A percentile compares a stretch with the other conserved stretches of the same genome.
phyloP scores from a whole-genome alignment of 805 yeast genomes.

The Nakazawaea populi region DNA sequence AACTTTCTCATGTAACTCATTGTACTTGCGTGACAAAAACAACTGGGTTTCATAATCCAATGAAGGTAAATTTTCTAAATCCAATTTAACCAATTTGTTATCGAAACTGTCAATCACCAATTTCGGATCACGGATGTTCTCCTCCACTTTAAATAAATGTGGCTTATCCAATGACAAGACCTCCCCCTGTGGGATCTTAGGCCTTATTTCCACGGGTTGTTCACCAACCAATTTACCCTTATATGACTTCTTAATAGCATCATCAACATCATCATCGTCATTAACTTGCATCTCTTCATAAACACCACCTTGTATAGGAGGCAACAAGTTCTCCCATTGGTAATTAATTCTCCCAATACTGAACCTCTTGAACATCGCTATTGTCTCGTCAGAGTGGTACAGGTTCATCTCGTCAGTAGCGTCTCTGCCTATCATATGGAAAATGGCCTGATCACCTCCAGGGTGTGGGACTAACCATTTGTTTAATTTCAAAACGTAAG shows the following conservation, averaged over 20 bases:
- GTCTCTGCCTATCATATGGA: slow-evolving; percentile 83
- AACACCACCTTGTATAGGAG: slow-evolving; percentile 83
- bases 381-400: slow-evolving; percentile 63
- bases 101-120: slow-evolving; percentile 52
- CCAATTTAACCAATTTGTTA: slow-evolving; percentile 45
- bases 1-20: slow-evolving; percentile 50
- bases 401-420: slow-evolving; percentile 90
- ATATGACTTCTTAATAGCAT: not conserved
- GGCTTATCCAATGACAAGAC: slow-evolving; percentile 33
- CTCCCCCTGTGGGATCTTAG: slow-evolving; percentile 45
- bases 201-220: slow-evolving; percentile 35
- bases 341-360: slow-evolving; percentile 59
- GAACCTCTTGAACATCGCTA: slow-evolving; percentile 45
- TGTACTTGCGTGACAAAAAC: slow-evolving; percentile 48
- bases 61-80: slow-evolving; percentile 51
- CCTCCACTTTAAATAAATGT: slow-evolving; percentile 28
- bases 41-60: slow-evolving; percentile 66
- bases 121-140: slow-evolving; percentile 48
- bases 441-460: slow-evolving; percentile 82
- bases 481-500: slow-evolving; percentile 57
- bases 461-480: slow-evolving; percentile 75
- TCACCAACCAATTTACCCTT: slow-evolving; percentile 30
- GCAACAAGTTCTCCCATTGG: slow-evolving; percentile 69
- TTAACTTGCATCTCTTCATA: slow-evolving; percentile 17
- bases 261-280: no score